Percentiles rank a stretch among this genome's conserved stretches.
These are phyloP conservation scores for Pelargonium cotyledonis DNA, from an alignment of 441 rosid species.

Conservation along the genomic window DNA sequence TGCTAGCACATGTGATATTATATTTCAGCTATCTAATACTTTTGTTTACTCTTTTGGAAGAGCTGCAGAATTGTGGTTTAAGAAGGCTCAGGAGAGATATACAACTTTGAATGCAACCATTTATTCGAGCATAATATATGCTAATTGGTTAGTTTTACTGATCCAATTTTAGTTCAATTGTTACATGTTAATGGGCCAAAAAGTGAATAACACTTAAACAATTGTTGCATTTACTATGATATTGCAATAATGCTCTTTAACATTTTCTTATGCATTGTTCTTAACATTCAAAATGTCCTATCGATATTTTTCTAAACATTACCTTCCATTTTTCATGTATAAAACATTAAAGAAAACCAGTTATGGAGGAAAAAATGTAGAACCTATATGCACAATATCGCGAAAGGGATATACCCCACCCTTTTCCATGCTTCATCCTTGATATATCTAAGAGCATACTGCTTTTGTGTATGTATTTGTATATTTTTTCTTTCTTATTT, in stretches of 20 bases:
- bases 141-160: constrained; percentile 53
- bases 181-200: background rate
- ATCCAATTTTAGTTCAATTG: background rate
- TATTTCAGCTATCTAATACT: constrained; percentile 30
- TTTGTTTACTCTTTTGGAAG: constrained; percentile 49
- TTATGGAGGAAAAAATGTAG: too few relatives aligned
- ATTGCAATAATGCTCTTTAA: too few relatives aligned
- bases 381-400: background rate
- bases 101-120: constrained; percentile 60
- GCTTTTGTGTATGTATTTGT: too few relatives aligned
- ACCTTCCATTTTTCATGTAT: background rate
- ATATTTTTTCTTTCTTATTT: too few relatives aligned
- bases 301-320: background rate
- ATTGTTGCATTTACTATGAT: background rate
- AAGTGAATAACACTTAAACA: background rate
- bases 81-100: constrained; percentile 64
- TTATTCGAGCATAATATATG: constrained; percentile 84
- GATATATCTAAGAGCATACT: too few relatives aligned
- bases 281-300: too few relatives aligned
- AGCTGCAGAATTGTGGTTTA: constrained; percentile 94
- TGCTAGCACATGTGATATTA: constrained; percentile 6
- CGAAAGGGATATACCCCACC: too few relatives aligned
- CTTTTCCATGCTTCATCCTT: too few relatives aligned
- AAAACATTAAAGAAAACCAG: background rate
- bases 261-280: too few relatives aligned